These are phyloP conservation scores for Cyberlindnera mississippiensis DNA, from an alignment of 805 yeast genomes.

Conservation along the genomic window DNA sequence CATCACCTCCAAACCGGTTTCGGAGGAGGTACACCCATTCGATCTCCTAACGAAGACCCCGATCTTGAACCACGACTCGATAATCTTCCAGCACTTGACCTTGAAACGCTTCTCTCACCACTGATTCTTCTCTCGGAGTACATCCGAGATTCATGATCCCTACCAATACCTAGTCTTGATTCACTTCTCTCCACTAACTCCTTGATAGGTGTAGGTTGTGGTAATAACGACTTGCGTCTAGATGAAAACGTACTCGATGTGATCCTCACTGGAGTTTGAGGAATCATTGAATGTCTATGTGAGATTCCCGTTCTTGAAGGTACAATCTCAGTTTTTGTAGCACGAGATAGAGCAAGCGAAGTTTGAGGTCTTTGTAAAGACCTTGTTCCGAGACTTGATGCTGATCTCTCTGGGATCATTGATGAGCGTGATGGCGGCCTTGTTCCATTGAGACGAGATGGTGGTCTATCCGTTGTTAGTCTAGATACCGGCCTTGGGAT, in stretches of 20 bases:
- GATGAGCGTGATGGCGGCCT: slow-evolving; percentile 2
- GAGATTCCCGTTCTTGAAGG: slow-evolving; percentile 11
- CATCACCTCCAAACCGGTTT: slow-evolving; percentile 18
- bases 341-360: slow-evolving; percentile 19
- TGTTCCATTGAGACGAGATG: slow-evolving; percentile 6
- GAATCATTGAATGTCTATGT: slow-evolving; percentile 23
- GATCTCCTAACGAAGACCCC: slow-evolving; percentile 10
- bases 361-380: slow-evolving; percentile 16
- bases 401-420: slow-evolving; percentile 6
- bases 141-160: no score
- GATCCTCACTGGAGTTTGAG: slow-evolving; percentile 23
- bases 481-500: slow-evolving; percentile 26
- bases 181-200: slow-evolving; percentile 20
- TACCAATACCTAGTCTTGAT: no score
- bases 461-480: slow-evolving; percentile 2
- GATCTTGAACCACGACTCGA: slow-evolving; percentile 3
- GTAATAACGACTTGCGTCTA: slow-evolving; percentile 20
- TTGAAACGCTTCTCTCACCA: slow-evolving; percentile 15
- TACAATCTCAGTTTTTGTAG: slow-evolving; percentile 8
- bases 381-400: slow-evolving; percentile 16
- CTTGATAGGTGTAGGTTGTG: slow-evolving; percentile 27
- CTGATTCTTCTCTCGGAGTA: no score
- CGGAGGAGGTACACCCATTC: slow-evolving; percentile 12
- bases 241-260: no score
- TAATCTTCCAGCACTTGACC: slow-evolving; percentile 7